Conservation (phyloP, 1,139 yeast genomes). For the Yamadazyma dushanensis region DNA sequence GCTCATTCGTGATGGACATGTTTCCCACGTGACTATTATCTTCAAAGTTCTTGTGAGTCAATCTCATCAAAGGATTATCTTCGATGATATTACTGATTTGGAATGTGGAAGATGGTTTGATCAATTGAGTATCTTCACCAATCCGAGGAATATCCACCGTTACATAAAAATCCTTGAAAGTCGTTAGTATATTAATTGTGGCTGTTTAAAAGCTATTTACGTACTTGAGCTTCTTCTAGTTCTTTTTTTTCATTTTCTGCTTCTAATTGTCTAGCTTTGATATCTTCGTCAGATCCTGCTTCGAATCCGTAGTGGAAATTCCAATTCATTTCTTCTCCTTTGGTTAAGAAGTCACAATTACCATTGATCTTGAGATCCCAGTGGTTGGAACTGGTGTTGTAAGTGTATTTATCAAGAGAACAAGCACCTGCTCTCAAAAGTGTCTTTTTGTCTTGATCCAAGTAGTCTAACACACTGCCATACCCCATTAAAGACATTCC, state of each 20-base stretch:
- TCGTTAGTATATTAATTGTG: slow-evolving; percentile 22
- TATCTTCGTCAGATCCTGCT: slow-evolving; percentile 79
- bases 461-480: slow-evolving; percentile 43
- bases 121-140: slow-evolving; percentile 26
- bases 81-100: slow-evolving; percentile 40
- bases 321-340: slow-evolving; percentile 95
- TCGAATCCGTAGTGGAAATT: slow-evolving; percentile 66
- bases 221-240: slow-evolving; percentile 37
- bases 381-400: slow-evolving; percentile 18
- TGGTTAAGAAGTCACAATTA: slow-evolving; percentile 58
- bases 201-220: slow-evolving; percentile 17
- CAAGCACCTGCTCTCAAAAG: slow-evolving; percentile 51
- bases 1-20: slow-evolving; percentile 39
- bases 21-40: slow-evolving; percentile 24
- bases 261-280: slow-evolving; percentile 46
- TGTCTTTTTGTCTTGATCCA: slow-evolving; percentile 39
- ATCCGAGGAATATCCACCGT: slow-evolving; percentile 42
- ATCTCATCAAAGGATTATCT: slow-evolving; percentile 36
- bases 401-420: slow-evolving; percentile 37
- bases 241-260: slow-evolving; percentile 17
- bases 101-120: slow-evolving; percentile 43
- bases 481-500: slow-evolving; percentile 66
- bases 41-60: slow-evolving; percentile 26
- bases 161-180: slow-evolving; percentile 36
- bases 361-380: slow-evolving; percentile 71